These are phyloP conservation scores for Luffa aegyptiaca DNA, from an alignment of 306 rosid species.

Conservation along the genomic window DNA sequence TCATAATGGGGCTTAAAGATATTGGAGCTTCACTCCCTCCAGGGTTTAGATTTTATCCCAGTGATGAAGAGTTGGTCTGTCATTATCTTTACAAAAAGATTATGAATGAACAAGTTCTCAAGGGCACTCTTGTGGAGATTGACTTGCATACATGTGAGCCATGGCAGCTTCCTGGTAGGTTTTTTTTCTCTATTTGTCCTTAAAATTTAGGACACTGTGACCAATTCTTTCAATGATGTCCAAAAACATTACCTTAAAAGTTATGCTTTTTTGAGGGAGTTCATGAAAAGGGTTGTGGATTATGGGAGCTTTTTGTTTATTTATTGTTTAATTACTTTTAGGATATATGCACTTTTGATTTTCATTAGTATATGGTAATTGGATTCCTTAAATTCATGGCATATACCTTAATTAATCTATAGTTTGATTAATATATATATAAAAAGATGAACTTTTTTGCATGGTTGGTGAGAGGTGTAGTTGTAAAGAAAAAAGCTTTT, in stretches of 20 bases:
- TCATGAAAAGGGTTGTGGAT: neutral
- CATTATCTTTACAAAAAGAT: conserved; percentile 88
- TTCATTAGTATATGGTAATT: neutral
- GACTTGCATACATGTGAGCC: conserved; percentile 95
- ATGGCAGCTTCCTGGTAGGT: conserved; percentile 96
- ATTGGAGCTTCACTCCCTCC: conserved; percentile 95
- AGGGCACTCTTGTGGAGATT: conserved; percentile 83
- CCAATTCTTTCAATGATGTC: neutral
- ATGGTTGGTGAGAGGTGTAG: neutral
- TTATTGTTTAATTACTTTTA: neutral
- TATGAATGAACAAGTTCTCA: conserved; percentile 56
- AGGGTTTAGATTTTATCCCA: conserved; percentile 90
- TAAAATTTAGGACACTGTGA: neutral
- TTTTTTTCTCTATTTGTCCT: neutral
- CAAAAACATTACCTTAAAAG: neutral
- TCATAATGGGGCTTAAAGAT: conserved; percentile 78
- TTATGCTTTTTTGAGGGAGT: neutral
- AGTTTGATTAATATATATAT: neutral
- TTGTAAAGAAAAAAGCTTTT: neutral
- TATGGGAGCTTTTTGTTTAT: neutral
- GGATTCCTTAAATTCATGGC: neutral
- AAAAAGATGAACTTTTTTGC: neutral
- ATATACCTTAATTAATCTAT: neutral
- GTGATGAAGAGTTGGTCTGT: conserved; percentile 88
- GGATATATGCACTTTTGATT: neutral